A percentile compares a stretch with the other conserved stretches of the same genome.
These are phyloP conservation scores for Arthromyces matolae DNA, from an alignment of 768 basidiomycete genomes.

Conservation along the genomic window DNA sequence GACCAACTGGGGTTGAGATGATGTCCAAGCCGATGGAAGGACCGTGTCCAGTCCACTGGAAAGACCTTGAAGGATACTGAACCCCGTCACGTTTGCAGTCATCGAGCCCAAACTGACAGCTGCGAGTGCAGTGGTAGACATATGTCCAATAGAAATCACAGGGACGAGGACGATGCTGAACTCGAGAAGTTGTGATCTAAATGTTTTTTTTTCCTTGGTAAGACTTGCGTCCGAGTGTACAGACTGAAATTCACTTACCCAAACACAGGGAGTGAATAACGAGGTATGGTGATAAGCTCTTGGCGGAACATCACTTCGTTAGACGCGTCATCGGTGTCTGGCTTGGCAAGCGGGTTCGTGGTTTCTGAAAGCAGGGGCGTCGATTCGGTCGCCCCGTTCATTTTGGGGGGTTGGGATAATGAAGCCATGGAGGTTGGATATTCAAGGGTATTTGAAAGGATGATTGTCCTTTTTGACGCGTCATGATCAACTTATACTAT, in stretches of 20 bases:
- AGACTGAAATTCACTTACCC: not conserved
- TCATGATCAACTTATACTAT: not conserved
- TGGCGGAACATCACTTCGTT: not conserved
- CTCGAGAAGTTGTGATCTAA: slow-evolving; percentile 73
- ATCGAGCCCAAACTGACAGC: slow-evolving; percentile 72
- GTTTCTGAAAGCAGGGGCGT: not conserved
- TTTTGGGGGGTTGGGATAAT: not conserved
- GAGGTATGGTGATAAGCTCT: slow-evolving; percentile 3
- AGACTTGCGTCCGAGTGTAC: too few relatives aligned
- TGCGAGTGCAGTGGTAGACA: slow-evolving; percentile 84
- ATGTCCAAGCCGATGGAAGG: slow-evolving; percentile 94
- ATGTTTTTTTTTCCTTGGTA: not conserved
- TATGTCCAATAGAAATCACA: slow-evolving; percentile 83
- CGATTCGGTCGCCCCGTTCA: not conserved
- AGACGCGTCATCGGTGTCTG: not conserved
- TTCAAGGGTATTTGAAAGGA: not conserved
- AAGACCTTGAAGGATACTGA: slow-evolving; percentile 77
- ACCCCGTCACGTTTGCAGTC: slow-evolving; percentile 68
- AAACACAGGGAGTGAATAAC: slow-evolving; percentile 1
- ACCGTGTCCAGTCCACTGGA: slow-evolving; percentile 85
- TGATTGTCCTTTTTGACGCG: not conserved
- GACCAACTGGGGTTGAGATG: slow-evolving; percentile 74
- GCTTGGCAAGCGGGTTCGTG: not conserved
- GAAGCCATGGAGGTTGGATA: not conserved
- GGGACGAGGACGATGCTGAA: slow-evolving; percentile 81